Percentiles rank a stretch among this genome's conserved stretches.
These are phyloP conservation scores for Schoenoplectus triqueter DNA, from an alignment of 202 grass and related monocot species.

Conservation along the genomic window DNA sequence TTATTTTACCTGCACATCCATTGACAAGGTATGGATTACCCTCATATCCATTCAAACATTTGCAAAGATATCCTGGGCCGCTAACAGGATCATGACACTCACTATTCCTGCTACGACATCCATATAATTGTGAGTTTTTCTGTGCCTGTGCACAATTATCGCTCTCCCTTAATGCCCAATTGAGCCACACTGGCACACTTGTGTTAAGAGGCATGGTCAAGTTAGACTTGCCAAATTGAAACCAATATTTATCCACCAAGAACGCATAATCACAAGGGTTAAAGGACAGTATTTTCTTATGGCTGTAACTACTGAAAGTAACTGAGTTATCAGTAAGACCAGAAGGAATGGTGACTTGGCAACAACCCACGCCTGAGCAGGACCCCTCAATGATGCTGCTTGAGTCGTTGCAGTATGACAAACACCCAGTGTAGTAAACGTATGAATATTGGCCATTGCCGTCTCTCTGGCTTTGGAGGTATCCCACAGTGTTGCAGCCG, in stretches of 20 bases:
- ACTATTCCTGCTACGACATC: conserved; percentile 38
- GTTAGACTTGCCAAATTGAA: conserved; percentile 31
- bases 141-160: conserved; percentile 27
- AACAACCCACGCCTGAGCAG: conserved; percentile 54
- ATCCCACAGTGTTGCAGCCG: neutral
- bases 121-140: neutral
- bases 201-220: neutral
- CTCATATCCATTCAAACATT: conserved; percentile 43
- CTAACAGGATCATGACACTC: conserved; percentile 45
- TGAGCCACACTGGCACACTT: conserved; percentile 43
- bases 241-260: conserved; percentile 27
- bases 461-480: neutral
- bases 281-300: neutral
- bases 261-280: conserved; percentile 50
- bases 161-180: conserved; percentile 56
- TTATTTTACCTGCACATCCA: conserved; percentile 50
- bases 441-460: neutral
- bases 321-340: conserved; percentile 26
- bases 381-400: neutral
- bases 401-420: conserved; percentile 36
- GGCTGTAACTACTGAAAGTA: neutral
- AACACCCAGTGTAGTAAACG: conserved; percentile 29
- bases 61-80: conserved; percentile 54
- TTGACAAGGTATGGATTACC: conserved; percentile 51
- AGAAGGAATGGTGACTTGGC: conserved; percentile 33